Base-by-base conservation (phyloP, 306 rosid species). In the Fragaria nilgerrensis region DNA sequence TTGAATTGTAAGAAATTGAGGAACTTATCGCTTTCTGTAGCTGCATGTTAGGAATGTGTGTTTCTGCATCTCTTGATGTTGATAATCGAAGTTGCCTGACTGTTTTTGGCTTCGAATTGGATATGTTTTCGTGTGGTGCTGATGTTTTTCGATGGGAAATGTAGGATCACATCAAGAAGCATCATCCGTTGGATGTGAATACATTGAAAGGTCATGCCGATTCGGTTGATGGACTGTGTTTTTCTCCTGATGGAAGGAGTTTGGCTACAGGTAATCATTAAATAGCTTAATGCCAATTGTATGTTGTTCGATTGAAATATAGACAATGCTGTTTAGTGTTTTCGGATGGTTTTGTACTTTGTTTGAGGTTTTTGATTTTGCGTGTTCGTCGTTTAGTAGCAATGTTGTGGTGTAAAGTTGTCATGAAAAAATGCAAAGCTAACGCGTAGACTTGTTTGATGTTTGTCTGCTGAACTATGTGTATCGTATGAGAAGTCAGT, bases 131-230 rank as follows among this genome's bases (percentile, higher is more conserved):
- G 29, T 58, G 66, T 74, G 58, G 43, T 20, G 32, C 43, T 62
- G 34, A 22, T 67, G 56, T 44, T 79, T 52, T 84, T 82, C 55
- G 77, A 63, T 69, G 36, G 19, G 80, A 44, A 83, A 83, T 80
- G 49, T 50, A 93, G 98, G 98, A 95, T 80, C 98, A 87, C 81
- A 87, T 70, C 91, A 95, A 89, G 90, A 87, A 90, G 37, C 99
- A 96, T 78, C 99, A 96, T 86, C 94, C 93, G 1, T 86, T 96
- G 87, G 99, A 96, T 88, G 82, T 96, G 89, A 96, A 96, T 79
- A 92, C 99, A 47, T 75, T 96, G 94, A 96, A 96, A 85, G 99
- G 99, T 68, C 99, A 96, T 27, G 97, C 94, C 59, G 99, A 96
- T 77, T 82, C 90, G 2, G 98, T 96, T 23, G 87, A 93, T 9